These are phyloP conservation scores for Vigna trinervia DNA, from an alignment of 306 rosid species.

Conservation along the genomic window DNA sequence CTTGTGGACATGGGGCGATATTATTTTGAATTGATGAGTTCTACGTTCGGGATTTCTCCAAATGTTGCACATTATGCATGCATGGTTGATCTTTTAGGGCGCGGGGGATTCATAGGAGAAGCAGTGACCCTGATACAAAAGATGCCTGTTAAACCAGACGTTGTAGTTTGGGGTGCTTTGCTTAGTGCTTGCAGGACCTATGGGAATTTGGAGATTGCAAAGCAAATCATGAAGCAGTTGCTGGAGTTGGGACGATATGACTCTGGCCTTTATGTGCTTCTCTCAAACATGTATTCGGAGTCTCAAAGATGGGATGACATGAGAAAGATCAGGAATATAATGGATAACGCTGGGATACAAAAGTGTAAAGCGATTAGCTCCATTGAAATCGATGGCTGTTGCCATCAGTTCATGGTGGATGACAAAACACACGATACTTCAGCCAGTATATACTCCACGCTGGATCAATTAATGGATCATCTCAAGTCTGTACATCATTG, in stretches of 20 bases:
- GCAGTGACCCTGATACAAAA: conserved; percentile 58
- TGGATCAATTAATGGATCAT: conserved; percentile 71
- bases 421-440: conserved; percentile 56
- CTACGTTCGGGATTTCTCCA: conserved; percentile 51
- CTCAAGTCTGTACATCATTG: conserved; percentile 45
- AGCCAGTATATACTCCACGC: conserved; percentile 45
- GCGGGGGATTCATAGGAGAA: conserved; percentile 68
- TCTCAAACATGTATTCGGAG: conserved; percentile 75
- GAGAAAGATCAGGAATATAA: conserved; percentile 67
- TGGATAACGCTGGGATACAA: conserved; percentile 58
- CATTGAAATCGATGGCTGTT: conserved; percentile 58
- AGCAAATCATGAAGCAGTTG: conserved; percentile 72
- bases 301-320: conserved; percentile 74
- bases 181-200: conserved; percentile 80
- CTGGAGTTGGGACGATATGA: conserved; percentile 60
- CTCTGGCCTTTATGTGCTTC: conserved; percentile 72
- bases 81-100: conserved; percentile 78
- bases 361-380: conserved; percentile 74
- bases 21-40: conserved; percentile 64
- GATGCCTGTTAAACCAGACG: conserved; percentile 78
- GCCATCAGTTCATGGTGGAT: conserved; percentile 61
- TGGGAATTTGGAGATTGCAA: conserved; percentile 61
- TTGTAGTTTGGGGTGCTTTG: conserved; percentile 77
- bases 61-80: conserved; percentile 78
- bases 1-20: conserved; percentile 60